Percentiles rank a stretch among this genome's conserved stretches.
These are phyloP conservation scores for Termitomyces sp. DNA, from an alignment of 768 basidiomycete species.

Conservation along the genomic window DNA sequence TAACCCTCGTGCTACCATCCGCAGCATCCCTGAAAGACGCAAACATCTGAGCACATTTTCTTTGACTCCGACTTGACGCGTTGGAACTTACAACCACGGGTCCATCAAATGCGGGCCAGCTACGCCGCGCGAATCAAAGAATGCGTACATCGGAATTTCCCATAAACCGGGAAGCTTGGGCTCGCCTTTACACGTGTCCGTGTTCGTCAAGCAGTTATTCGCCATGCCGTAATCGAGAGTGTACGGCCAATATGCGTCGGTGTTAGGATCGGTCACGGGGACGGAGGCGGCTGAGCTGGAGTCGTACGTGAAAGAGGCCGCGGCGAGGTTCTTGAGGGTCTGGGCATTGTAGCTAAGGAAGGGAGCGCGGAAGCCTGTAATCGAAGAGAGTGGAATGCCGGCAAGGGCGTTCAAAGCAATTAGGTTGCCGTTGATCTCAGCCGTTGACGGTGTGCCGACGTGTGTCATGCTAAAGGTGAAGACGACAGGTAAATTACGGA, in stretches of 20 bases:
- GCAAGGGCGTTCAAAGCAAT: slow-evolving; percentile 75
- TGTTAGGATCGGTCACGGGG: slow-evolving; percentile 59
- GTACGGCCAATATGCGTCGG: slow-evolving; percentile 84
- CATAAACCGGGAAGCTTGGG: slow-evolving; percentile 75
- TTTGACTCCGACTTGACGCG: background rate
- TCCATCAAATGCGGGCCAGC: slow-evolving; percentile 74
- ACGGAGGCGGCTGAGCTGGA: slow-evolving; percentile 56
- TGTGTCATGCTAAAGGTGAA: slow-evolving; percentile 67
- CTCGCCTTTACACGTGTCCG: slow-evolving; percentile 60
- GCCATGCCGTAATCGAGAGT: slow-evolving; percentile 77
- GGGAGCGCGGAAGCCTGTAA: slow-evolving; percentile 76
- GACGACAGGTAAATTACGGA: background rate
- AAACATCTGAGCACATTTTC: background rate
- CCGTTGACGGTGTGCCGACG: slow-evolving; percentile 54
- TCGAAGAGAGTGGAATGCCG: slow-evolving; percentile 63
- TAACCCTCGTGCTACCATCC: slow-evolving; percentile 44
- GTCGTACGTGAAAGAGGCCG: slow-evolving; percentile 68
- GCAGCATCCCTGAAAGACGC: slow-evolving; percentile 40
- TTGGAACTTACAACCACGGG: slow-evolving; percentile 63
- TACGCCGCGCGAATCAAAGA: slow-evolving; percentile 58
- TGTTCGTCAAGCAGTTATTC: slow-evolving; percentile 63
- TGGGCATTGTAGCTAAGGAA: slow-evolving; percentile 63
- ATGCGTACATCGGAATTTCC: slow-evolving; percentile 84
- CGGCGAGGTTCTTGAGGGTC: slow-evolving; percentile 54
- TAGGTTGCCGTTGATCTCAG: slow-evolving; percentile 76